Percentiles rank a stretch among this genome's conserved stretches.
phyloP scores from a whole-genome alignment of 2,329 filamentous ascomycete species.

The Coniella lustricola region DNA sequence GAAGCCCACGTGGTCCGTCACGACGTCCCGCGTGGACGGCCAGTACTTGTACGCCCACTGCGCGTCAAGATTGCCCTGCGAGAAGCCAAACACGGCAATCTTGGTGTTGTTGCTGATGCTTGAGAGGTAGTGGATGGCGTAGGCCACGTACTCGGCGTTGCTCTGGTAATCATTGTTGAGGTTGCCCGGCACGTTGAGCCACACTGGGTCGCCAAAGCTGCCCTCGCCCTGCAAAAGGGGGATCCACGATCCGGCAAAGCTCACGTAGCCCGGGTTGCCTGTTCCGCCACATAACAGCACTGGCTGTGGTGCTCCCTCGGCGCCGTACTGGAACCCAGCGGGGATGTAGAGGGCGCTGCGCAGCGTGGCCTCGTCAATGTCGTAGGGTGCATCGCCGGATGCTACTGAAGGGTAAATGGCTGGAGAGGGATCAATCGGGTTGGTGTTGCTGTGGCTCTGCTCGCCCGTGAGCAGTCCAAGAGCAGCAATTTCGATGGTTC shows the following conservation, averaged over 20 bases:
- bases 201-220: constrained; percentile 41
- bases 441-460: neutral
- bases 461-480: neutral
- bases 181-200: constrained; percentile 46
- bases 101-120: constrained; percentile 18
- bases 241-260: constrained; percentile 40
- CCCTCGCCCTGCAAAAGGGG: constrained; percentile 35
- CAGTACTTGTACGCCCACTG: constrained; percentile 55
- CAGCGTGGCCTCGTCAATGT: constrained; percentile 36
- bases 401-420: neutral
- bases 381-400: constrained; percentile 39
- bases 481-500: neutral
- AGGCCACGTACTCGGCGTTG: constrained; percentile 49
- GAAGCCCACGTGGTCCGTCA: constrained; percentile 45
- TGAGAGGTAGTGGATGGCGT: constrained; percentile 50
- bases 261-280: constrained; percentile 37
- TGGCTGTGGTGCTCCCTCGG: constrained; percentile 28
- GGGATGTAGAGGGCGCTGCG: constrained; percentile 48
- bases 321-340: constrained; percentile 37
- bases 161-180: constrained; percentile 41
- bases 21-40: constrained; percentile 37
- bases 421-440: neutral
- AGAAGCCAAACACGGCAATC: constrained; percentile 44
- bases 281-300: constrained; percentile 49
- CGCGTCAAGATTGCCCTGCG: constrained; percentile 45